Base-by-base conservation (phyloP, 352 stramenopile genomes). In the Globisporangium carolinianum region DNA sequence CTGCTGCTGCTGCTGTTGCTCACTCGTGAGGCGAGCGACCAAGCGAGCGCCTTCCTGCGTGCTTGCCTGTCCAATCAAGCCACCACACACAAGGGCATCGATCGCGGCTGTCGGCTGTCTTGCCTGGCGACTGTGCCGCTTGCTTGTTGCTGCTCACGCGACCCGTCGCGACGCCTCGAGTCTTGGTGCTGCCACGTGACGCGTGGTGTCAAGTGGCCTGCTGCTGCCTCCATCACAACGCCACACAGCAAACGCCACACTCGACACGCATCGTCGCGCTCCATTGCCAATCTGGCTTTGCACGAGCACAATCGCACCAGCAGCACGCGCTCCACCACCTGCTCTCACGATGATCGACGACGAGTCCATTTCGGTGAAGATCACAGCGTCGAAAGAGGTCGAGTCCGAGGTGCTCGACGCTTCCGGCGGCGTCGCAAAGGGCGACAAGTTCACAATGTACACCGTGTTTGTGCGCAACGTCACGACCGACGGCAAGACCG, bases 371-470 rank as follows among this genome's bases (percentile, higher is more conserved):
- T 83, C 74, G 17, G 76, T 86, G 14, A 73, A 79, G 46, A 86
- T 86, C 57, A 84, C 76, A 41, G 76, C 76, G 32, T 73, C 64
- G 14, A 86, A 86, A 54, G 76, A 86, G 57, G 18, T 75, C n/a
- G 75, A 83, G 14, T 57, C 45, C 18, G 7, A 45, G 32, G 9
- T 6, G 32, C 4, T 62, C 45, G 18, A 63, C 43, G 48, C 42
- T 6, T 41, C 56, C 42, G 38, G 55, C 59, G 38, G 24, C 1
- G 53, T 38, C 3, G 54, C 52, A 38, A 80, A 74, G 54, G 73
- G 75, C 12, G 66, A 86, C 32, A 89, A 85, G 59, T 87, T 78
- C 62, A 94, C 84, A n/a, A 82, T 90, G 64, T 94, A 94, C 73
- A 94, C 79, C 36, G 79, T 92, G 14, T 83, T 87, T 57, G 79